These are phyloP conservation scores for Samsoniella hepiali DNA, from an alignment of 2,329 filamentous ascomycete species.

Conservation along the genomic window DNA sequence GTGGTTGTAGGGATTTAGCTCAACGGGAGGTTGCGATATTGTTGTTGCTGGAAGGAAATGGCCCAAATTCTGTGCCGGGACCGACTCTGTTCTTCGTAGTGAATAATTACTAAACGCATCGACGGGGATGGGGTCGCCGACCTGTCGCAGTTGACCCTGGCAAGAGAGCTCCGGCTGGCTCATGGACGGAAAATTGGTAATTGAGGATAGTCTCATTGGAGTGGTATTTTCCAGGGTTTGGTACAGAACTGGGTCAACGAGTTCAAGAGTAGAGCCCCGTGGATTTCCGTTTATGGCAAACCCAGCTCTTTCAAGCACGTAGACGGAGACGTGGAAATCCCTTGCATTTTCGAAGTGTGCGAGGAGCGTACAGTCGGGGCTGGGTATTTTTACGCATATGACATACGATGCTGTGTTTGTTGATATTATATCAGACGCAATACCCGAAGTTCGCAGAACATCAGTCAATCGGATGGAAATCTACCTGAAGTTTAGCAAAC, in stretches of 20 bases:
- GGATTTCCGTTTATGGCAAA: constrained; percentile 26
- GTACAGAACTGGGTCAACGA: not conserved
- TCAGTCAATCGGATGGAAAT: constrained; percentile 16
- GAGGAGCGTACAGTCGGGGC: constrained; percentile 26
- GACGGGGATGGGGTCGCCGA: not conserved
- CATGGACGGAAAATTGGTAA: not conserved
- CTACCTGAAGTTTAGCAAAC: not conserved
- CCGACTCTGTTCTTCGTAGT: not conserved
- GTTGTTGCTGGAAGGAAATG: not conserved
- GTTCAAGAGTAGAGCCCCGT: not conserved
- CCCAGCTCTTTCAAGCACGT: constrained; percentile 31
- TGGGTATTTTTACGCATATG: constrained; percentile 28
- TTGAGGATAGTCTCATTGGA: constrained; percentile 10
- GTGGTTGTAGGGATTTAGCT: constrained; percentile 12
- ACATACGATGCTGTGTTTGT: constrained; percentile 20
- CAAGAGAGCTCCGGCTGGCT: not conserved
- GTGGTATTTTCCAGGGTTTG: not conserved
- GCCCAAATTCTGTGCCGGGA: not conserved
- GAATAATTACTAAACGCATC: not conserved
- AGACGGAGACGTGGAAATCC: constrained; percentile 33
- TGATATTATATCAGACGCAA: constrained; percentile 4
- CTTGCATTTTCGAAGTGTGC: constrained; percentile 30
- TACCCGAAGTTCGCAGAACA: constrained; percentile 1
- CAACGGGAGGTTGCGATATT: not conserved
- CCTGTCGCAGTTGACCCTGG: not conserved